Evolutionary conservation across 768 basidiomycete genomes (phyloP), one percentile per base, ranked within the genome.

Genomic region (Mycena sanguinolenta): DNA sequence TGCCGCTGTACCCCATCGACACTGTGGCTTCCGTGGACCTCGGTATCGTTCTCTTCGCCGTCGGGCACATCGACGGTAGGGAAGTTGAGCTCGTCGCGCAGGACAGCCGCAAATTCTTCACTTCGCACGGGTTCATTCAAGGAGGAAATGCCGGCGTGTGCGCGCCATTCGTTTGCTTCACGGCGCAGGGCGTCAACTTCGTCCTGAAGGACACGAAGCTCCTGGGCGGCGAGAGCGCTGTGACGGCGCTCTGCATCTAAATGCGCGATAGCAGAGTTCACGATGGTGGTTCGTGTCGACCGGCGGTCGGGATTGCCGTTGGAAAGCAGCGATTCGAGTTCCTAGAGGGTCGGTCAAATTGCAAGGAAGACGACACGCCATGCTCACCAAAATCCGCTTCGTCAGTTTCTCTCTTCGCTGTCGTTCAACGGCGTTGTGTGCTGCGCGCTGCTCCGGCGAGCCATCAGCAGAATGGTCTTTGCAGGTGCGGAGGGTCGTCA

Each of bases 251-350:
- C 92, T 27, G 92, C 88, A 76, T 93, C 91, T 69, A 96, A 90
- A 77, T 95, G 93, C 1, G 95, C 91, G 78, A 98, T 98, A 54
- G 93, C 94, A 36, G 93, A 95, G 81, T 97, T 98, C 81, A 99
- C 96, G 80, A 98, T 98, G 71, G 94, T 92, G 4, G 94, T 94
- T 83, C 99, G 99, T 79, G 94, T 96, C 0, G 97, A 97, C 34
- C 97, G 91, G 72, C 96, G 92, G 80, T 95, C 93, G 77, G 94
- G 89, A 13, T 93, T 92, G 64, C 97, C 90, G 77, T 96, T 94
- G 59, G 96, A 95, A 23, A 99, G 90, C 44, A 97, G 88, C 13
- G 91, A 90, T 69, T 97, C 97, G 60, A 98, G 93, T 75, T 96
- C 95, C 94, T 95, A 30, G 17, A 16, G 7, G 21, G 4, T 28